Conservation (phyloP, 2,329 filamentous ascomycete species). For the Venturia asperata region DNA sequence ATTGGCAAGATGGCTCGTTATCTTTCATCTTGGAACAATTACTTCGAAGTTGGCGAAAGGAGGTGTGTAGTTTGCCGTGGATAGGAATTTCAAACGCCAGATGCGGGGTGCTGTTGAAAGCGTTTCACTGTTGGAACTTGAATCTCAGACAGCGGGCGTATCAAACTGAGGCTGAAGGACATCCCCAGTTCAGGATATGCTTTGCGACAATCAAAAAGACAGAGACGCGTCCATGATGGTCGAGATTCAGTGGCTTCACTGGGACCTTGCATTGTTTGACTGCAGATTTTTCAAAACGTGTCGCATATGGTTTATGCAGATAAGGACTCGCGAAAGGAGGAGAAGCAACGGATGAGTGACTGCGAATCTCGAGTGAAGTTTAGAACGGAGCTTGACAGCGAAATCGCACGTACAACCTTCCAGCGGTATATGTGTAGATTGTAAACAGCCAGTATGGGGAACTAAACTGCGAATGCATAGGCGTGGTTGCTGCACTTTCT, state of each 20-base stretch:
- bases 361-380: neutral
- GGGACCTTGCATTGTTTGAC: neutral
- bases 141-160: conserved; percentile 14
- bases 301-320: neutral
- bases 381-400: neutral
- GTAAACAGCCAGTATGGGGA: too few species aligned
- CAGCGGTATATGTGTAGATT: too few species aligned
- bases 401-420: too few species aligned
- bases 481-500: neutral
- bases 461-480: too few species aligned
- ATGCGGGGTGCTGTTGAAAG: neutral
- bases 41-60: neutral
- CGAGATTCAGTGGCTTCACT: neutral
- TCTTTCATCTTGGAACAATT: conserved; percentile 7
- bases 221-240: neutral
- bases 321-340: neutral
- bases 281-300: neutral
- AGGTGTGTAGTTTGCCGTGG: neutral
- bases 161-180: conserved; percentile 3
- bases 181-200: neutral
- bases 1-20: neutral
- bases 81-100: neutral
- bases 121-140: neutral
- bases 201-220: neutral
- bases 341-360: too few species aligned